Percentiles rank a stretch among this genome's conserved stretches.
These are phyloP conservation scores for Curvularia sp. DNA, from an alignment of 2,329 filamentous ascomycete genomes.

Conservation along the genomic window DNA sequence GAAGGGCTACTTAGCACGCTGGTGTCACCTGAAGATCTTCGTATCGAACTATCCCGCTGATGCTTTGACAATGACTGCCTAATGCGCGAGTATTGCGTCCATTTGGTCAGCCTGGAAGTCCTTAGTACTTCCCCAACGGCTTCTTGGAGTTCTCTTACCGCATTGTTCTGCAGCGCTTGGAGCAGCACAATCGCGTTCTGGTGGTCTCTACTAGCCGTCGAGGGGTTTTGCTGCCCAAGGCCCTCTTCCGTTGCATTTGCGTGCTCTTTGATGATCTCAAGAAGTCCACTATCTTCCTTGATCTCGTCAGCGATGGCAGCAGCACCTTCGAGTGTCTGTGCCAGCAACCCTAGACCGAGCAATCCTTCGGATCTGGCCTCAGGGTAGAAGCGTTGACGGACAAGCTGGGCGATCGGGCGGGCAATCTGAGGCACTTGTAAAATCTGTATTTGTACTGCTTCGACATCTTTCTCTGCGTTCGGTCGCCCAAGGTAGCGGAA, in stretches of 20 bases:
- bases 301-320: conserved; percentile 39
- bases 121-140: conserved; percentile 22
- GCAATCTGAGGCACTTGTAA: conserved; percentile 41
- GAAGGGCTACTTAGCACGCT: conserved; percentile 8
- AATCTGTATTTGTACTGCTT: conserved; percentile 35
- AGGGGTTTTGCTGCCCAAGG: conserved; percentile 28
- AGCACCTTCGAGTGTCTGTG: conserved; percentile 41
- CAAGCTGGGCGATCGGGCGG: conserved; percentile 42
- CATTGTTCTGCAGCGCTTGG: conserved; percentile 44
- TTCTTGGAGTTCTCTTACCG: conserved; percentile 34
- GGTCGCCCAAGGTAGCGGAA: conserved; percentile 29
- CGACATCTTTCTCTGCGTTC: conserved; percentile 32
- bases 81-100: conserved; percentile 32
- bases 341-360: conserved; percentile 46
- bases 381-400: conserved; percentile 47
- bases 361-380: conserved; percentile 48
- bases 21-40: conserved; percentile 18
- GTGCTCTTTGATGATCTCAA: conserved; percentile 47
- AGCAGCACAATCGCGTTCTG: conserved; percentile 49
- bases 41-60: conserved; percentile 34
- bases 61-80: conserved; percentile 33
- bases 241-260: conserved; percentile 38
- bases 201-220: conserved; percentile 40
- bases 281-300: conserved; percentile 37
- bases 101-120: conserved; percentile 30